Base-by-base conservation (phyloP, 257 asterid species). In the Solanum clarkiae region DNA sequence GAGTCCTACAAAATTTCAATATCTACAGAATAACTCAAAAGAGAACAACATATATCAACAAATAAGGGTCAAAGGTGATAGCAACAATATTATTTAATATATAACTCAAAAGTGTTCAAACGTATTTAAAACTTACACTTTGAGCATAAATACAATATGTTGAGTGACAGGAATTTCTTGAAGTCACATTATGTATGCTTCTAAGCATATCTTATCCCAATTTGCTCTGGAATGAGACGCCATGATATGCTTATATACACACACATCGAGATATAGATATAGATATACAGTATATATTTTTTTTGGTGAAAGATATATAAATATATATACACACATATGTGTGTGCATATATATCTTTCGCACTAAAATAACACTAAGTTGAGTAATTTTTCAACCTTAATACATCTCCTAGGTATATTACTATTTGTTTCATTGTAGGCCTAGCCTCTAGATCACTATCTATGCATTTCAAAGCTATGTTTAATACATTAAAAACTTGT, bases 401-500 rank as follows among this genome's bases (percentile, higher is more conserved):
- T 24, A 80, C 44, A 84, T 80, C 74, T 71, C 72, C 57, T 18
- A 89, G 26, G 24, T 49, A 16, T 20, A 44, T 80, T 17, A 86
- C 9, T 84, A 90, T 79, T 22, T 88, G 85, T 10, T 88, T 56
- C 65, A 91, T 91, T 3, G 80, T 77, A 36, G 95, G 93, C 86
- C 92, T 89, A 22, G 84, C 89, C 47, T 89, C 89, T 8, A 83
- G 26, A 84, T 84, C 65, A 62, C 74, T 86, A 85, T 86, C 74
- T n/a, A 68, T 81, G 84, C 95, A 92, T 8, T 75, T 63, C 88
- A 62, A 54, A 10, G 92, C 93, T 69, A 91, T 81, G 22, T 87
- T 85, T 3, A 80, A 77, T 68, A 91, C 87, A 80, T 86, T 80
- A 10, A 32, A 40, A 9, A 82, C 91, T 59, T 91, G 88, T 54